Evolutionary conservation across 2,329 filamentous ascomycete genomes (phyloP).

Genomic region (Ascochyta rabiei): DNA sequence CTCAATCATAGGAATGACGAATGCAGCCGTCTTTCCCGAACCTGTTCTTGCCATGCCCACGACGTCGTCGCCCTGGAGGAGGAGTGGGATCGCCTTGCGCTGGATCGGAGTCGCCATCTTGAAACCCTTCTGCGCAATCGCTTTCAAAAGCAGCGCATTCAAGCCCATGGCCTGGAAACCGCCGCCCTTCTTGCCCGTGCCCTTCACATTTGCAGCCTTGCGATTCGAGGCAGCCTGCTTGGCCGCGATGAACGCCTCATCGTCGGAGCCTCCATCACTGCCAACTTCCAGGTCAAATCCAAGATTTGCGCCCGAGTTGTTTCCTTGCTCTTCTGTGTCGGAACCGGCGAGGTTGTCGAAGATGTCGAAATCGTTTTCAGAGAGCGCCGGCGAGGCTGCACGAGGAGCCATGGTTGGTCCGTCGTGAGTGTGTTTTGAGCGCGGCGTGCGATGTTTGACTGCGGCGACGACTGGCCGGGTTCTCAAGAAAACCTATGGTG

Average conservation of each 20-base stretch:
- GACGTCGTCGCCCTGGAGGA: conserved; percentile 91
- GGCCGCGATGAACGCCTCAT: conserved; percentile 90
- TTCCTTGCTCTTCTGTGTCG: conserved; percentile 55
- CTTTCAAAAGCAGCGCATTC: conserved; percentile 82
- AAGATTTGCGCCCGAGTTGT: conserved; percentile 42
- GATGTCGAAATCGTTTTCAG: conserved; percentile 92
- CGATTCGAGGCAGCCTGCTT: conserved; percentile 86
- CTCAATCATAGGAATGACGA: conserved; percentile 98
- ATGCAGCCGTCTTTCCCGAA: conserved; percentile 96
- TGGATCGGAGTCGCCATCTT: conserved; percentile 97
- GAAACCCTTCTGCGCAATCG: conserved; percentile 93
- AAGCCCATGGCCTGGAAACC: conserved; percentile 96
- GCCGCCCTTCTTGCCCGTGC: conserved; percentile 90
- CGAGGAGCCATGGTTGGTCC: conserved; percentile 69
- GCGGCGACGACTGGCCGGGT: conserved; percentile 8
- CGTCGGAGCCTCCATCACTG: conserved; percentile 64
- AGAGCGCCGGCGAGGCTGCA: conserved; percentile 78
- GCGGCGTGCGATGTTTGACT: conserved; percentile 19
- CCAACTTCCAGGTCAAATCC: conserved; percentile 49
- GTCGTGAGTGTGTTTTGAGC: neutral
- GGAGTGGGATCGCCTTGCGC: conserved; percentile 90
- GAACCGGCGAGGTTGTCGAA: conserved; percentile 75
- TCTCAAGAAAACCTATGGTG: neutral
- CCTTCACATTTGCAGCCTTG: conserved; percentile 79
- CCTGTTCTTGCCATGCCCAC: conserved; percentile 99